Evolutionary conservation across 768 basidiomycete species (phyloP), one percentile per base, ranked within the genome.

Genomic region (Pleurotus tuber-regium): DNA sequence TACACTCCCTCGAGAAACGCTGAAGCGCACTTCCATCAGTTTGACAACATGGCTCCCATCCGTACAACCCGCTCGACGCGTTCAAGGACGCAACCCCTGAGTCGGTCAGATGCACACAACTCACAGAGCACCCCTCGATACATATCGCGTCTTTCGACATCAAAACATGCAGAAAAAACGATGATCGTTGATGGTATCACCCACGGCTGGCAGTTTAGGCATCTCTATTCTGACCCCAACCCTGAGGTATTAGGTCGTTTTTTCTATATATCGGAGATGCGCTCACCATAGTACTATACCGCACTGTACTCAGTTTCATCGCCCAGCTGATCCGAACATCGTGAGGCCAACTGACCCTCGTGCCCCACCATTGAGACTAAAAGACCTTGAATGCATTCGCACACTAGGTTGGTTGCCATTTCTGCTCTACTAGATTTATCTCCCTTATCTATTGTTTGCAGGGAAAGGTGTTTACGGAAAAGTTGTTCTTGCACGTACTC

Each of bases 381-480:
- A 53, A 11, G 75, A 79, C 46, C 57, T 80, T 16, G 72, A 78
- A 56, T 76, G 72, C 36, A 39, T 72, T 23, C 70, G 66, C 26
- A 65, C 64, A 19, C 61, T 80, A 58, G 77, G 77, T 70, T 59
- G 28, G 58, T 44, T n/a, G n/a, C 16, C 52, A 23, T 9, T 10
- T 2, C 5, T 33, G 40, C 21, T 8, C 6, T 40, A 25, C 4
- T 18, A 23, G 33, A 30, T n/a, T 11, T 28, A 44, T n/a, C 43
- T 21, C 10, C 43, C 16, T 28, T 9, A 43, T 49, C 52, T 64
- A 19, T 12, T 2, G 21, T 29, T 4, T 47, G 30, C 21, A 80
- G 77, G 78, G 8, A 58, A 60, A 11, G 78, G 80, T 12, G 60
- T 61, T 7, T 70, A 68, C 59, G 71, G 71, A 10, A 64, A 64